phyloP scores from a whole-genome alignment of 768 basidiomycete genomes.

The Tremella yokohamensis region DNA sequence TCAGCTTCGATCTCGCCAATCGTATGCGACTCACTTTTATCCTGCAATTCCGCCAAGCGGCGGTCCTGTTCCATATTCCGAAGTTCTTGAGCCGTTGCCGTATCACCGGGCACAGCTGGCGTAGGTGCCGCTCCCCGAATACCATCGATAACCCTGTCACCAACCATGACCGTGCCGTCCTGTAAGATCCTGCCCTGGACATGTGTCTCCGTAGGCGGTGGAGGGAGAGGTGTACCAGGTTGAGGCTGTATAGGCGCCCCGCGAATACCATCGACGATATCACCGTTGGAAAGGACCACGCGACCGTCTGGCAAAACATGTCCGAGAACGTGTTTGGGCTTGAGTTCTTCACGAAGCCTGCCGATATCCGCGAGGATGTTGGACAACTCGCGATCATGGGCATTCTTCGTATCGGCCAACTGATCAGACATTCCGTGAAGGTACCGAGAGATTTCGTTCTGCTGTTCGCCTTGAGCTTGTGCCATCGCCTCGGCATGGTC shows the following conservation, averaged over 20 bases:
- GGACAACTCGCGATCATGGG: constrained; percentile 33
- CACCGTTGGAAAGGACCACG: constrained; percentile 41
- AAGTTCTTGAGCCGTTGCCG: background rate
- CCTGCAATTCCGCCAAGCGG: constrained; percentile 39
- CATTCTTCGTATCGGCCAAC: constrained; percentile 35
- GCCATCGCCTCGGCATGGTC: constrained; percentile 39
- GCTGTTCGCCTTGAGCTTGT: constrained; percentile 47
- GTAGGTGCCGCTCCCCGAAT: constrained; percentile 34
- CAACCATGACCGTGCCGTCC: constrained; percentile 43
- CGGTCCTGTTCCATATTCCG: constrained; percentile 47
- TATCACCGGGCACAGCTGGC: constrained; percentile 1
- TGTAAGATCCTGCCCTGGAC: constrained; percentile 37
- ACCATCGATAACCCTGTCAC: constrained; percentile 41
- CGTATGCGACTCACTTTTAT: constrained; percentile 33
- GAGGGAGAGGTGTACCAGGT: constrained; percentile 22
- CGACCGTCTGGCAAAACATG: constrained; percentile 43
- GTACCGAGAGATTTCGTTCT: constrained; percentile 50
- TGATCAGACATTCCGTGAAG: constrained; percentile 46
- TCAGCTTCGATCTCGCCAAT: constrained; percentile 13
- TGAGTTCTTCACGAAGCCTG: constrained; percentile 38
- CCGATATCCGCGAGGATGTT: constrained; percentile 46
- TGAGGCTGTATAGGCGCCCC: constrained; percentile 29
- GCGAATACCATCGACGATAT: constrained; percentile 39
- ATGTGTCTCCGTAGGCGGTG: constrained; percentile 27
- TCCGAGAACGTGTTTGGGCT: constrained; percentile 40